phyloP scores from a whole-genome alignment of 2,329 filamentous ascomycete genomes.

The Eutypa lata region DNA sequence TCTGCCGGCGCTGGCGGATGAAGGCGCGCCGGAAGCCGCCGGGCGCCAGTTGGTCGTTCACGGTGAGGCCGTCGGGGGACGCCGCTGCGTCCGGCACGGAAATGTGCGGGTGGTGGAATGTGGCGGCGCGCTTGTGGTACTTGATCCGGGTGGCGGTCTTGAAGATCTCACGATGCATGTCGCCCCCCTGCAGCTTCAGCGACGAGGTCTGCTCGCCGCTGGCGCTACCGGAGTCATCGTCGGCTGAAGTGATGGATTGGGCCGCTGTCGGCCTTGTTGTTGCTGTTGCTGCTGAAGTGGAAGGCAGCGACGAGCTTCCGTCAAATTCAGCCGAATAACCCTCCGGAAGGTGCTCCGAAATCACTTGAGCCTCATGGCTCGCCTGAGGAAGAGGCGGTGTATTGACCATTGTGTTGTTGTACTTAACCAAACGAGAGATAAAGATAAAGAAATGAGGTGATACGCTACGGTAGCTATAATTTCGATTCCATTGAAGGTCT shows the following conservation, averaged over 20 bases:
- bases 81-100: conserved; percentile 29
- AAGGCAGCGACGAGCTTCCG: conserved; percentile 10
- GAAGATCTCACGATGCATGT: conserved; percentile 77
- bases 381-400: conserved; percentile 5
- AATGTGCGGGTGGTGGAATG: conserved; percentile 61
- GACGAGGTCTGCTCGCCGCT: conserved; percentile 55
- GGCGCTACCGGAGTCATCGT: conserved; percentile 22
- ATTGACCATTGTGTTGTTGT: conserved; percentile 1
- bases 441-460: too few species aligned
- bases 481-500: too few species aligned
- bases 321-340: conserved; percentile 42
- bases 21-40: conserved; percentile 50
- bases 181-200: conserved; percentile 68
- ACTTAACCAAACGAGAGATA: background rate
- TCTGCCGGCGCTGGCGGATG: conserved; percentile 32
- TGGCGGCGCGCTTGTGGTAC: conserved; percentile 55
- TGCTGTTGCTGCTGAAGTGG: conserved; percentile 8
- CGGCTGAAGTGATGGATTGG: conserved; percentile 15
- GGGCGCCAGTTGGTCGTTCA: conserved; percentile 34
- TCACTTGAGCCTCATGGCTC: conserved; percentile 29
- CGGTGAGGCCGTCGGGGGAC: conserved; percentile 24
- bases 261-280: too few species aligned
- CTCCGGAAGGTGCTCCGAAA: conserved; percentile 38
- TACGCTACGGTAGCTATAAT: too few species aligned
- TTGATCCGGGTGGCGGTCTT: conserved; percentile 61